Percentiles rank a stretch among this genome's conserved stretches.
These are phyloP conservation scores for Epichloe scottii DNA, from an alignment of 2,329 filamentous ascomycete species.

Conservation along the genomic window DNA sequence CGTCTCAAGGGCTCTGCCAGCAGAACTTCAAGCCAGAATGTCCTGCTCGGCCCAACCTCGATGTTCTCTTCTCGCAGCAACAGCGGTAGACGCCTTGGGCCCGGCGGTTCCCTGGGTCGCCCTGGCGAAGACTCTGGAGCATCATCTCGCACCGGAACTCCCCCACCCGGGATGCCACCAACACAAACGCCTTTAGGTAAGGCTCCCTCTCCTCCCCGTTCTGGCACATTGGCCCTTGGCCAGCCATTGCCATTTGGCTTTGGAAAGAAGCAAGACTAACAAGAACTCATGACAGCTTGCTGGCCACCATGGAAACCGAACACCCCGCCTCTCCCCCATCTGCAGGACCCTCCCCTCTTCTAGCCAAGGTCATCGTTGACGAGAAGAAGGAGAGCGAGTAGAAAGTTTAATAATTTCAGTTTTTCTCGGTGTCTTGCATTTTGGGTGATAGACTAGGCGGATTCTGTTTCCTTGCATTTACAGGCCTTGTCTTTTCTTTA, in stretches of 20 bases:
- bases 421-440: conserved; percentile 31
- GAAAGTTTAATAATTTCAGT: conserved; percentile 20
- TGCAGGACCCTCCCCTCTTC: conserved; percentile 50
- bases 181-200: conserved; percentile 91
- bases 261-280: background rate
- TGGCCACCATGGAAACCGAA: conserved; percentile 49
- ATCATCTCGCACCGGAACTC: conserved; percentile 83
- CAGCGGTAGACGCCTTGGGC: conserved; percentile 72
- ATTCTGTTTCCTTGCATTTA: conserved; percentile 21
- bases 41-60: conserved; percentile 67
- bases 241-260: background rate
- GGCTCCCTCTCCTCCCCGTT: conserved; percentile 15
- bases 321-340: conserved; percentile 59
- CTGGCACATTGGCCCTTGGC: background rate
- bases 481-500: conserved; percentile 15
- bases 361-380: conserved; percentile 50
- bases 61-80: conserved; percentile 85
- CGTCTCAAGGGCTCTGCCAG: conserved; percentile 57
- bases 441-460: conserved; percentile 39
- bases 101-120: conserved; percentile 58
- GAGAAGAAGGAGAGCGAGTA: conserved; percentile 41
- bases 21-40: conserved; percentile 48
- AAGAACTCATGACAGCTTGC: conserved; percentile 28
- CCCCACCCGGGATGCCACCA: conserved; percentile 52
- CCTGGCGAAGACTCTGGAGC: conserved; percentile 74